Evolutionary conservation across 2,329 filamentous ascomycete genomes (phyloP), one percentile per base, ranked within the genome.

Genomic region (Neofusicoccum cordaticola): DNA sequence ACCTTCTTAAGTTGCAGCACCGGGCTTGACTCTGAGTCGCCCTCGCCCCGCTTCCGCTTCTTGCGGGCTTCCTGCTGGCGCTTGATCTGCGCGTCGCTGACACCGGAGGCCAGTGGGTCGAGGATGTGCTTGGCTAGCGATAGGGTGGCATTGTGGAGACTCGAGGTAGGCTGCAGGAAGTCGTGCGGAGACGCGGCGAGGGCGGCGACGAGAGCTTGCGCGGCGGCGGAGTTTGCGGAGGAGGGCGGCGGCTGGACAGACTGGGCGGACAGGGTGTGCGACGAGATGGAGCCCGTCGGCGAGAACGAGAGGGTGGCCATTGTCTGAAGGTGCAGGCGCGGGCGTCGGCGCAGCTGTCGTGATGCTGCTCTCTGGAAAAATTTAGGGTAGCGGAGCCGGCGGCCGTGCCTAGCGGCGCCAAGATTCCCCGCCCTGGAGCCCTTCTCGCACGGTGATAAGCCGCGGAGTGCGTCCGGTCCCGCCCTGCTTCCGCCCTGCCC

Each of bases 1-100:
- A 99, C 82, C 77, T 91, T 93, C 71, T 90, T 89, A 71, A 97
- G 81, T 71, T 92, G 92, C 68, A 97, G 74, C 1, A 90, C 80
- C 53, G 78, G 68, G 37, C 78, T 78, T 60, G 83, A 79, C 3
- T 75, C 77, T 31, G 78, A 73, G 44, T 84, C 79, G 39, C 73
- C 76, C 51, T 84, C 82, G 8, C 82, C 83, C 69, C 91, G 84
- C 82, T 95, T 96, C 67, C 91, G 84, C 81, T 96, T 96, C 77
- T 86, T 88, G 70, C 87, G 88, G 68, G 82, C 80, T 68, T 90
- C 86, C 69, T 89, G 88, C 69, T 90, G 81, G 64, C 88, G 85
- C 71, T 85, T 81, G 66, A 86, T 83, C 75, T 97, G 93, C 69
- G 89, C 85, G 67, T 92, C 86, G 69, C 88, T 88, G 37, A 97